Base-by-base conservation (phyloP, 768 basidiomycete species). In the Boletus vermiculosoides region DNA sequence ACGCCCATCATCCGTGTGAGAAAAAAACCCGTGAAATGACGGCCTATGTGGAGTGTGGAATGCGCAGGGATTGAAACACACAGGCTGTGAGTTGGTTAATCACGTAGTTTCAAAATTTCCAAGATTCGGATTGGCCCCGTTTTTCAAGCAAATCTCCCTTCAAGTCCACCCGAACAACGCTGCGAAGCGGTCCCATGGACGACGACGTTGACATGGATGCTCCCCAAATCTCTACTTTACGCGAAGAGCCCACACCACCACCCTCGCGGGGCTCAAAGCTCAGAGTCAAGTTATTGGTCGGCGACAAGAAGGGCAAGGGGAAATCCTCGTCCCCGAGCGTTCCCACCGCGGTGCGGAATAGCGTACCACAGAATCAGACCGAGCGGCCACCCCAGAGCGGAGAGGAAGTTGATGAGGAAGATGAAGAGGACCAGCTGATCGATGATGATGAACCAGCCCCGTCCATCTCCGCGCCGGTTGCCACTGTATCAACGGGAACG, bases 401-500 rank as follows among this genome's bases (percentile, higher is more conserved):
- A 15, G 82, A 83, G 23, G 85, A 85, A 34, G 81, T 78, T 16
- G 81, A 81, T 12, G 85, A 83, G 9, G 86, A 88, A 33, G 81
- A 81, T 0, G 87, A 88, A 69, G 87, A 90, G 73, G 89, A 92
- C 74, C 84, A 90, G 63, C 81, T 91, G 61, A 86, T 90, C 62
- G 89, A 92, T 71, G 89, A 89, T 57, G 86, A 78, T 44, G 78
- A 66, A 50, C 65, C 62, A 22, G 52, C 72, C 20, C 65, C 70
- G 22, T 55, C 66, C 41, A 58, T 70, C 57, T 68, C 72, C 57
- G 63, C 66, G 2, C 62, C 69, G 18, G 56, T 68, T 52, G 51
- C 69, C 34, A 52, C 63, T 33, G 62, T 62, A 33, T 60, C 70
- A 44, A 76, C 82, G 33, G 64, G 75, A 42, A 73, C 78, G 58